Conservation (phyloP, 192 early-diverging fungal species). For the Chytriomyces sp. region DNA sequence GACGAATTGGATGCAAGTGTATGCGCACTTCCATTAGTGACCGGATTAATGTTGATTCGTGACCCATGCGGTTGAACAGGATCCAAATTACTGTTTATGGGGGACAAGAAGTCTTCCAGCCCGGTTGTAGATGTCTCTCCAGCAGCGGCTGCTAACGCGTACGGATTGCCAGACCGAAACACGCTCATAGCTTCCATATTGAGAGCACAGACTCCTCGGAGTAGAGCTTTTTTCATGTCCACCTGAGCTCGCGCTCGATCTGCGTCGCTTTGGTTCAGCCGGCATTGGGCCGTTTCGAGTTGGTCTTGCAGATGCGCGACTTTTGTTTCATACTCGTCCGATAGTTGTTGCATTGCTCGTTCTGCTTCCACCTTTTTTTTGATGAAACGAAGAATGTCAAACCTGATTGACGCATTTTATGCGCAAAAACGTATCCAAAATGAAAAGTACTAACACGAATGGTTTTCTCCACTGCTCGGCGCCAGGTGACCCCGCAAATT, state of each 20-base stretch:
- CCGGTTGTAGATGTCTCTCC: not conserved
- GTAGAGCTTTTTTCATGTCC: slow-evolving; percentile 55
- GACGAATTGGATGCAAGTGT: not conserved
- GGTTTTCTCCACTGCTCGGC: slow-evolving; percentile 40
- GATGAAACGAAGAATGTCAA: not conserved
- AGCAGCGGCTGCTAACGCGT: not conserved
- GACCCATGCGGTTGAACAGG: not conserved
- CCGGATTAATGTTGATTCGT: not conserved
- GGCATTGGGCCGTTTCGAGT: not conserved
- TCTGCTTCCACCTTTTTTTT: slow-evolving; percentile 47
- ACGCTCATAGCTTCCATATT: slow-evolving; percentile 60
- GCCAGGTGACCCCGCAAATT: slow-evolving; percentile 46
- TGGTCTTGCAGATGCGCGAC: slow-evolving; percentile 24
- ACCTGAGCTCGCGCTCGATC: slow-evolving; percentile 40
- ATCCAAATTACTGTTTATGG: no score
- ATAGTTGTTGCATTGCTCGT: slow-evolving; percentile 38
- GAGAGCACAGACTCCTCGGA: slow-evolving; percentile 54
- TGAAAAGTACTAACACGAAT: slow-evolving; percentile 28
- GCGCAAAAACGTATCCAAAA: not conserved
- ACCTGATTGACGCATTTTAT: not conserved
- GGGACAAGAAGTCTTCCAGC: not conserved
- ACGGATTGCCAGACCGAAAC: slow-evolving; percentile 32
- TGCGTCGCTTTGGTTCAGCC: slow-evolving; percentile 28
- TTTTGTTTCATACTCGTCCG: slow-evolving; percentile 43
- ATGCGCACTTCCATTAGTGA: not conserved